Evolutionary conservation across 306 rosid genomes (phyloP).

Genomic region (Crotalaria pallida): DNA sequence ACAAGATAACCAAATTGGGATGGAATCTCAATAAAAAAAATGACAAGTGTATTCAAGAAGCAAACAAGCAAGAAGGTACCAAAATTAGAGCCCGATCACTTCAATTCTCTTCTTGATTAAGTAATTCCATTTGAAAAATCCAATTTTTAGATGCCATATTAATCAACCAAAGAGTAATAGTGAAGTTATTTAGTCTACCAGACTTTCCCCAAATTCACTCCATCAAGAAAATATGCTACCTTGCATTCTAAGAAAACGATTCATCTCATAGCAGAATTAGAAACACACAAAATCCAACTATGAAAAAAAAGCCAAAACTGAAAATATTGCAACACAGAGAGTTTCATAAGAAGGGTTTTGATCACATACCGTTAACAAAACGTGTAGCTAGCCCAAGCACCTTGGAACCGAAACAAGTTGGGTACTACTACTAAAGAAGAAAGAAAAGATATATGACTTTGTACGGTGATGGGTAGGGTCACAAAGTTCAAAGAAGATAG

Average conservation of each 20-base stretch:
- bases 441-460: neutral
- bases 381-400: slow-evolving; percentile 10
- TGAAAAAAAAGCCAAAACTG: neutral
- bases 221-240: neutral
- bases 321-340: neutral
- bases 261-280: neutral
- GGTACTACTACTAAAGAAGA: neutral
- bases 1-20: neutral
- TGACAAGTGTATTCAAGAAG: neutral
- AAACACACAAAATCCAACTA: neutral
- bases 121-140: neutral
- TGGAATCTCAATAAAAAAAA: neutral
- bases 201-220: neutral
- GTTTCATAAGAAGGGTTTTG: neutral
- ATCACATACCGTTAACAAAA: slow-evolving; percentile 5
- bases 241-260: neutral
- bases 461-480: neutral
- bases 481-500: neutral
- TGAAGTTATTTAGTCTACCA: neutral
- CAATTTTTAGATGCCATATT: neutral
- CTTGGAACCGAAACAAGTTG: slow-evolving; percentile 6
- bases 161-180: neutral
- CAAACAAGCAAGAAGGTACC: neutral
- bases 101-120: neutral
- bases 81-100: neutral